Evolutionary conservation across 306 rosid species (phyloP).

Genomic region (Quillaja saponaria): DNA sequence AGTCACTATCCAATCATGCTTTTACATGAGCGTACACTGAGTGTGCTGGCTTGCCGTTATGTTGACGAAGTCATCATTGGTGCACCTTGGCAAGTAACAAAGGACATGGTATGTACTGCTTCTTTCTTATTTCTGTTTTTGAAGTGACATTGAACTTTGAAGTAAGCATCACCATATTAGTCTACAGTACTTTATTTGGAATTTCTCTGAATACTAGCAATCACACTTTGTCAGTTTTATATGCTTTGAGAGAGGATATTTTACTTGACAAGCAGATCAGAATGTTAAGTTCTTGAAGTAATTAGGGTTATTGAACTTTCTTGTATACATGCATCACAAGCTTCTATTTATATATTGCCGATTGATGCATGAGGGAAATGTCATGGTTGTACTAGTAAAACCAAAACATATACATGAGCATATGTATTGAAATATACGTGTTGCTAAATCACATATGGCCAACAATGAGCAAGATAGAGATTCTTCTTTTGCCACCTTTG

Average conservation of each 20-base stretch:
- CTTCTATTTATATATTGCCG: conserved; percentile 1
- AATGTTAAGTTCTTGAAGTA: conserved; percentile 19
- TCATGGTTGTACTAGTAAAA: background rate
- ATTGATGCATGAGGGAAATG: background rate
- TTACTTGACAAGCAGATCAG: background rate
- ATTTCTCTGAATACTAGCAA: conserved; percentile 8
- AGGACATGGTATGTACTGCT: conserved; percentile 76
- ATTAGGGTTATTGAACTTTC: background rate
- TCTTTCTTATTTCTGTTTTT: conserved; percentile 5
- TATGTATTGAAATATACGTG: background rate
- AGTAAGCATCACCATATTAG: conserved; percentile 2
- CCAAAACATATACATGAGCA: background rate
- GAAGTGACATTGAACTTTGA: background rate
- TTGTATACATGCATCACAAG: conserved; percentile 10
- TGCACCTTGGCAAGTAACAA: conserved; percentile 90
- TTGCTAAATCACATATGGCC: background rate
- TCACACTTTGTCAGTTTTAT: background rate
- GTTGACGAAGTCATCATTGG: conserved; percentile 99
- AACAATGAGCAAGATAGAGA: background rate
- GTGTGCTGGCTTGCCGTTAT: conserved; percentile 83
- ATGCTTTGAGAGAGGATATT: conserved; percentile 8
- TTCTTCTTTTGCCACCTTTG: background rate
- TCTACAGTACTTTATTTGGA: conserved; percentile 3
- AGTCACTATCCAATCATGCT: conserved; percentile 85
- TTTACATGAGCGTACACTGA: conserved; percentile 95